A percentile compares a stretch with the other conserved stretches of the same genome.
phyloP scores from a whole-genome alignment of 352 stramenopile species.

The Pelagophyceae sp. region DNA sequence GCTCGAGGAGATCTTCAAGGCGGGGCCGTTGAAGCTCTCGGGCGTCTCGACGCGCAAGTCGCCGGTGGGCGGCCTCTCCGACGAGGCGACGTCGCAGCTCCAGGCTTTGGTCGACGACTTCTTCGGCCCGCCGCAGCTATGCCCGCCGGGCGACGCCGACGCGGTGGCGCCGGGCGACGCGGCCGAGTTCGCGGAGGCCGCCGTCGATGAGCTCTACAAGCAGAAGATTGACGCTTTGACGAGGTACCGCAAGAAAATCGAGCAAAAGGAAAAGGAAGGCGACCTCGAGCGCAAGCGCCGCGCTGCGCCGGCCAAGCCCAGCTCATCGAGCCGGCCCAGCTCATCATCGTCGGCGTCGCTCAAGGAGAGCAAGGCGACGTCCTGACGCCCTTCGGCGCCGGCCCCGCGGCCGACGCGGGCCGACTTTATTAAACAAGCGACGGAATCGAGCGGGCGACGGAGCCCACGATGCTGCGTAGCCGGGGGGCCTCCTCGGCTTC shows the following conservation, averaged over 20 bases:
- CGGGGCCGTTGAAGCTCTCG: conserved; percentile 35
- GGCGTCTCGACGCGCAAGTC: not conserved
- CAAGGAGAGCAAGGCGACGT: too few species aligned
- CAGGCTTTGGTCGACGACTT: not conserved
- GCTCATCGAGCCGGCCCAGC: too few species aligned
- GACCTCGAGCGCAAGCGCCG: conserved; percentile 47
- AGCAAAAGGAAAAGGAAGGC: conserved; percentile 46
- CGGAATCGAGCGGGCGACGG: too few species aligned
- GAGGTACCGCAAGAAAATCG: conserved; percentile 43
- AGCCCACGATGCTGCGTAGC: too few species aligned
- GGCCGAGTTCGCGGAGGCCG: conserved; percentile 53
- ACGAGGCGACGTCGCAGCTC: not conserved
- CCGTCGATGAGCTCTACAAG: conserved; percentile 56
- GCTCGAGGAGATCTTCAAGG: conserved; percentile 55
- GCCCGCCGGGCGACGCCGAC: conserved; percentile 35
- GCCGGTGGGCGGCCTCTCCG: not conserved
- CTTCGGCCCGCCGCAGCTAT: conserved; percentile 2
- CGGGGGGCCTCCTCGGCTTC: too few species aligned
- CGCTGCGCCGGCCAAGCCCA: too few species aligned
- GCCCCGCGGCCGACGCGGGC: too few species aligned
- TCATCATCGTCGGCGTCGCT: too few species aligned
- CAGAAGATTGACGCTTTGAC: conserved; percentile 62
- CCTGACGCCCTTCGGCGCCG: too few species aligned
- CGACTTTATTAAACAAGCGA: too few species aligned
- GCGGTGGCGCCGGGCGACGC: not conserved